Percentiles rank a stretch among this genome's conserved stretches.
Evolutionary conservation across 805 yeast genomes (phyloP).

Genomic region (Grigorovia transvaalensis): DNA sequence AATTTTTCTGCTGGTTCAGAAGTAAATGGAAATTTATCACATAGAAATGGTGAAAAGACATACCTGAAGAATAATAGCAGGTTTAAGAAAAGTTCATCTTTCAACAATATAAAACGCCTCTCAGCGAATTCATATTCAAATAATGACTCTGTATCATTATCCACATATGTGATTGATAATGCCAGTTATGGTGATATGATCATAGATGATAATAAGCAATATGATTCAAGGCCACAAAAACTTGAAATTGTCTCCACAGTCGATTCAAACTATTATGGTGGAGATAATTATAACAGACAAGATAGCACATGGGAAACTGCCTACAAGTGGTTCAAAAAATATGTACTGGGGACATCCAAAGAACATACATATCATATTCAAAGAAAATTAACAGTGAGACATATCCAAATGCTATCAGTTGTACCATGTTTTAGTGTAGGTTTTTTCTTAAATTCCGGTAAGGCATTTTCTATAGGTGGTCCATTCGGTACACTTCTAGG

Average conservation of each 20-base stretch:
- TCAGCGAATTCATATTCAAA: background rate
- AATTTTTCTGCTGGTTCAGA: constrained; percentile 8
- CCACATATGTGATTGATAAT: constrained; percentile 13
- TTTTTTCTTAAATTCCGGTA: constrained; percentile 50
- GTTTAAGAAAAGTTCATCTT: background rate
- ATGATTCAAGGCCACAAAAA: background rate
- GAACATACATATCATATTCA: constrained; percentile 34
- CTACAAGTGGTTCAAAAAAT: background rate
- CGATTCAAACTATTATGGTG: background rate
- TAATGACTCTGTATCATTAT: background rate
- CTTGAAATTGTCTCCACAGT: background rate
- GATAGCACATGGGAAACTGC: background rate
- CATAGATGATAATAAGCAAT: constrained; percentile 10
- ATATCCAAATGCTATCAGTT: constrained; percentile 54
- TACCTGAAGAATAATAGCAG: background rate
- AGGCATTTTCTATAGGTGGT: constrained; percentile 46
- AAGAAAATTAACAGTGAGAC: constrained; percentile 38
- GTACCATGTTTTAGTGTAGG: constrained; percentile 64
- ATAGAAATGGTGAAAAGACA: background rate
- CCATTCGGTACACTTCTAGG: constrained; percentile 45
- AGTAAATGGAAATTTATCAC: constrained; percentile 1
- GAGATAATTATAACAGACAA: background rate
- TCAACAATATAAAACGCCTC: background rate
- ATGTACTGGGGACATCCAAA: background rate
- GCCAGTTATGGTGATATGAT: constrained; percentile 16